Conservation (phyloP, 2,329 filamentous ascomycete genomes). For the Didymella keratinophila region DNA sequence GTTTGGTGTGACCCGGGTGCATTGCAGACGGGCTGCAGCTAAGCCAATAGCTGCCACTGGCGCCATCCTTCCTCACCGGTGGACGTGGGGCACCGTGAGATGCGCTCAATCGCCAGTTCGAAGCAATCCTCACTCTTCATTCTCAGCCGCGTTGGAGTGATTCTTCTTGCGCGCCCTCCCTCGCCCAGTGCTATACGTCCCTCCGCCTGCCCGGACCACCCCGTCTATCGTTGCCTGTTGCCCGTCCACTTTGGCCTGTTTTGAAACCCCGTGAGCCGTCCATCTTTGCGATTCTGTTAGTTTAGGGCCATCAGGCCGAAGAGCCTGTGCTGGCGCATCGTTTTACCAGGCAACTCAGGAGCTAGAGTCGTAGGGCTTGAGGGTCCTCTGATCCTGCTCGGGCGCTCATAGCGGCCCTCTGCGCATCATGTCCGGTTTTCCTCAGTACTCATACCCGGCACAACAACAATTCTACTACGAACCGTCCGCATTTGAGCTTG, state of each 20-base stretch:
- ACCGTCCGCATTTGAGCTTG: conserved; percentile 31
- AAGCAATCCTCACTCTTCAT: conserved; percentile 35
- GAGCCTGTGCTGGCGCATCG: conserved; percentile 30
- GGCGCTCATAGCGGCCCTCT: conserved; percentile 31
- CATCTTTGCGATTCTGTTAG: conserved; percentile 22
- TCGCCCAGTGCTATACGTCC: conserved; percentile 40
- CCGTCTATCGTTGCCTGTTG: conserved; percentile 33
- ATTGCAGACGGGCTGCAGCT: conserved; percentile 43
- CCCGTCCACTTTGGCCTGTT: conserved; percentile 27
- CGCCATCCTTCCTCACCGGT: conserved; percentile 45
- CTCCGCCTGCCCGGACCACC: conserved; percentile 34
- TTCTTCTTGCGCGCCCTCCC: conserved; percentile 43
- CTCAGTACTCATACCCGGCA: conserved; percentile 30
- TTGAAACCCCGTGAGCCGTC: conserved; percentile 32
- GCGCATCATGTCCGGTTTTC: conserved; percentile 44
- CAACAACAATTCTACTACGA: conserved; percentile 34
- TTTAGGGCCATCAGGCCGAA: conserved; percentile 34
- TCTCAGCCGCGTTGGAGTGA: conserved; percentile 40
- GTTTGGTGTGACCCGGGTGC: conserved; percentile 43
- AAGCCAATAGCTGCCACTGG: conserved; percentile 44
- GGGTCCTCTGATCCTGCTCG: conserved; percentile 29
- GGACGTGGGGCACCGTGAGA: conserved; percentile 45
- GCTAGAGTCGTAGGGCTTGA: conserved; percentile 39
- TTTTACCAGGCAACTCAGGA: conserved; percentile 32
- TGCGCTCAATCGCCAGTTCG: conserved; percentile 35